A percentile compares a stretch with the other conserved stretches of the same genome.
Conservation (phyloP, 345 rosid species). For the Streptanthus diversifolius region DNA sequence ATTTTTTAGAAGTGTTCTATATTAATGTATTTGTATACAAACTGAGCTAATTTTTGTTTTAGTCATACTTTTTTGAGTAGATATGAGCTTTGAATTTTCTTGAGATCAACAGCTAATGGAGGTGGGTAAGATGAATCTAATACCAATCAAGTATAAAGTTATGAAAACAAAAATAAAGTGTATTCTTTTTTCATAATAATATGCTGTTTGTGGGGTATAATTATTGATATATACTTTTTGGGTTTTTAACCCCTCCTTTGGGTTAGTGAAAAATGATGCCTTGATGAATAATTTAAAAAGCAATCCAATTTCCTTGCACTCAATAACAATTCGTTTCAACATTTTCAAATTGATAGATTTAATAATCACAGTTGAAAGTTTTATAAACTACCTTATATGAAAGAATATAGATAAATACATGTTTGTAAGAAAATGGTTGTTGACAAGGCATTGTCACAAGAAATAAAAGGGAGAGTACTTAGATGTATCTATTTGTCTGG, state of each 20-base stretch:
- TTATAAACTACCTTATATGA: not conserved
- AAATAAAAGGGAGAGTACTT: slow-evolving; percentile 17
- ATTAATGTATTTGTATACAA: not conserved
- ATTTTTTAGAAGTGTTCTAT: not conserved
- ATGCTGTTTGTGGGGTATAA: slow-evolving; percentile 40
- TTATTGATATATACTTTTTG: slow-evolving; percentile 24
- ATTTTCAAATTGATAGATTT: slow-evolving; percentile 5
- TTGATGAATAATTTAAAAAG: slow-evolving; percentile 24
- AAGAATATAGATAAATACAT: not conserved
- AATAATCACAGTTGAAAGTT: not conserved
- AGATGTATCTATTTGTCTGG: slow-evolving; percentile 26
- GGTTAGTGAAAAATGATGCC: slow-evolving; percentile 33
- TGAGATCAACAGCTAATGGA: slow-evolving; percentile 29
- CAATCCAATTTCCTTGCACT: slow-evolving; percentile 24
- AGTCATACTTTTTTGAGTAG: not conserved
- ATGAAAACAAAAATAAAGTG: slow-evolving; percentile 27
- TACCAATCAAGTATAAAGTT: slow-evolving; percentile 39
- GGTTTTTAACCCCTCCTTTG: slow-evolving; percentile 15
- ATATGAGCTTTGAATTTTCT: slow-evolving; percentile 10
- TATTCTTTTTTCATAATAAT: slow-evolving; percentile 31
- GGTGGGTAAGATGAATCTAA: slow-evolving; percentile 40
- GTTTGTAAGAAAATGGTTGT: slow-evolving; percentile 25
- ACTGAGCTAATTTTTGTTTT: not conserved
- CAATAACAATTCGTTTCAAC: slow-evolving; percentile 10
- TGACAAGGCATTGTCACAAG: slow-evolving; percentile 18